Conservation (phyloP, 1,284 basidiomycete species). For the Leccinum insolens region DNA sequence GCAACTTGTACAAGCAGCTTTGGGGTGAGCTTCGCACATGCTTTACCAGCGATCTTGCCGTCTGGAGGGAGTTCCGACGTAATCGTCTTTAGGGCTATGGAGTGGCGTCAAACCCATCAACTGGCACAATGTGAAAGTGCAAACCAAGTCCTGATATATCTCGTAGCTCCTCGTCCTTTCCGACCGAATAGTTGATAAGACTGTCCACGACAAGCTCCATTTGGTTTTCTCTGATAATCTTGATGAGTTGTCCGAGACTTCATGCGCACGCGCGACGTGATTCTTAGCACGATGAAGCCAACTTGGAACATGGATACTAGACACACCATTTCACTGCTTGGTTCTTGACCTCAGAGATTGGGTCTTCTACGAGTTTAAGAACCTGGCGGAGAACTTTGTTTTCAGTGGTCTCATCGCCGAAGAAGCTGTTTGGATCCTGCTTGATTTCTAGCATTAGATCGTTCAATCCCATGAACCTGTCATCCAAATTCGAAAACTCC, state of each 20-base stretch:
- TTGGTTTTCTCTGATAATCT: slow-evolving; percentile 80
- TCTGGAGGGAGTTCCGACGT: slow-evolving; percentile 86
- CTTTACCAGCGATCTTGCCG: slow-evolving; percentile 75
- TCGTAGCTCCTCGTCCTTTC: slow-evolving; percentile 86
- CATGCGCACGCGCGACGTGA: slow-evolving; percentile 12
- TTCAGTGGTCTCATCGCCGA: slow-evolving; percentile 83
- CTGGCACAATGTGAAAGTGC: slow-evolving; percentile 24
- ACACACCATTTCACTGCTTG: slow-evolving; percentile 91
- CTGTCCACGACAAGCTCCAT: slow-evolving; percentile 88
- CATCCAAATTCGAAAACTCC: slow-evolving; percentile 13
- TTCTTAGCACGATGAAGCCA: slow-evolving; percentile 9
- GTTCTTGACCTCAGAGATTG: slow-evolving; percentile 98
- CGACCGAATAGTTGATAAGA: slow-evolving; percentile 82
- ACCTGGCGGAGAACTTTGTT: slow-evolving; percentile 81
- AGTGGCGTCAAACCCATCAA: slow-evolving; percentile 9
- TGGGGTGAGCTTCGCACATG: slow-evolving; percentile 87
- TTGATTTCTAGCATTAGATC: slow-evolving; percentile 89
- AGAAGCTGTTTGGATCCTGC: slow-evolving; percentile 67
- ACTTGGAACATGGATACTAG: neutral
- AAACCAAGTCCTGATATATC: slow-evolving; percentile 93
- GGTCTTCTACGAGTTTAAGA: slow-evolving; percentile 85
- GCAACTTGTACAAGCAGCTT: slow-evolving; percentile 79
- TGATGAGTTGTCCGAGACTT: slow-evolving; percentile 85
- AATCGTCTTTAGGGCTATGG: slow-evolving; percentile 89
- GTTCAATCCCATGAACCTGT: slow-evolving; percentile 92